Evolutionary conservation across 2,329 filamentous ascomycete genomes (phyloP), one percentile per base, ranked within the genome.

Genomic region (Aspergillus sp.): DNA sequence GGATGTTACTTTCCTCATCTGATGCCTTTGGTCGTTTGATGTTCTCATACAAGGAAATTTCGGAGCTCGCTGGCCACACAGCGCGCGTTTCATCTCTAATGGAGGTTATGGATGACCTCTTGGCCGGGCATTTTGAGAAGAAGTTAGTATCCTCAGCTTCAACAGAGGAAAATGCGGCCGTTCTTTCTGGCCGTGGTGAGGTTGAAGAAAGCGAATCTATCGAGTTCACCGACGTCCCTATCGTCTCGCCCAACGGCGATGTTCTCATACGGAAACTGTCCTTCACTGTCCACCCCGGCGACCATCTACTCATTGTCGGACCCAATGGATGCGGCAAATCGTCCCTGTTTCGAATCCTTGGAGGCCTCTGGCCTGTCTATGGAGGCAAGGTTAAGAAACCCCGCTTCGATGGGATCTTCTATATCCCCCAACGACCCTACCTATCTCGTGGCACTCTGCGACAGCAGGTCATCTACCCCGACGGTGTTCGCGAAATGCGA

Each of bases 241-340:
- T 98, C 58, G 90, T 98, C 53, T 95, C 90, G 1, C 93, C 93
- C 5, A 97, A 96, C 60, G 93, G 93, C 39, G 93, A 97, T 58
- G 86, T 98, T 9, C 79, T 98, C 3, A 83, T 97, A 42, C 83
- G 81, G 47, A 84, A 85, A 13, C 77, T 98, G 5, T 93, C 88
- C 31, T 98, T 98, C 70, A 82, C 83, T 27, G 88, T 98, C 50
- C 80, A 83, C 44, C 85, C 86, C 1, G 89, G 90, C 43, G 89
- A 95, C 47, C 93, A 98, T 57, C 78, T 98, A 6, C 81, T 98
- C 32, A 93, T 98, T 34, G 88, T 97, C 34, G 93, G 93, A 1
- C 93, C 93, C 19, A 98, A 98, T 64, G 93, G 93, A 32, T 98
- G 93, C 66, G 93, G 93, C 34, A 98, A 98, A 68, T 95, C 89